Base-by-base conservation (phyloP, 768 basidiomycete genomes). In the Dentipellis sp. region DNA sequence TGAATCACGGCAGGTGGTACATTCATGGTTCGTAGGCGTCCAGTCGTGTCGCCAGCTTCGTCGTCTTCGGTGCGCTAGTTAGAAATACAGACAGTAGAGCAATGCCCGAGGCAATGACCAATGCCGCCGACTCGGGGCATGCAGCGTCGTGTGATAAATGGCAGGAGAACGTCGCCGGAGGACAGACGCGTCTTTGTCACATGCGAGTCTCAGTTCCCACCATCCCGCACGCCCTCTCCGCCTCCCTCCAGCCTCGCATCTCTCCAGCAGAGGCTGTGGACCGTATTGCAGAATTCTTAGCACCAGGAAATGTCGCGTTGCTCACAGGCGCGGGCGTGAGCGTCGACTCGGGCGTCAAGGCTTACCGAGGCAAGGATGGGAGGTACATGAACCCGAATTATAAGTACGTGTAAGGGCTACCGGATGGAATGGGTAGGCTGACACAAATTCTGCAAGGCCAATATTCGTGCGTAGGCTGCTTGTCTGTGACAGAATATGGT, bases 301-400 rank as follows among this genome's bases (percentile, higher is more conserved):
- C 75, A 0, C 71, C 75, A 4, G 91, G 91, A n/a, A 85, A 82
- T 68, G 81, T 82, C 50, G 72, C 85, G 0, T 72, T 93, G 14
- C 67, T 97, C 54, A 94, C 92, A 0, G 94, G 94, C 2, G 95
- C 95, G 0, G 95, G 95, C 7, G 90, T 97, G 61, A 91, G 88
- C 67, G 94, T 97, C 29, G 95, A 97, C 69, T 91, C 88, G 23
- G 95, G 95, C 47, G 95, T 98, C 58, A 77, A 91, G 61, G 93
- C 94, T n/a, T 97, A 97, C 70, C 75, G 94, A 56, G 94, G 94
- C 0, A 67, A 66, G 58, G 89, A 94, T 65, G 94, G 94, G 14
- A 74, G 85, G 60, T 92, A 92, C 69, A 82, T 89, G 81, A 90
- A 92, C 64, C 89, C 88, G n/a, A 86, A 91, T 68, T 91, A 89